These are phyloP conservation scores for Metarhizium sp. DNA, from an alignment of 2,329 filamentous ascomycete genomes.

Conservation along the genomic window DNA sequence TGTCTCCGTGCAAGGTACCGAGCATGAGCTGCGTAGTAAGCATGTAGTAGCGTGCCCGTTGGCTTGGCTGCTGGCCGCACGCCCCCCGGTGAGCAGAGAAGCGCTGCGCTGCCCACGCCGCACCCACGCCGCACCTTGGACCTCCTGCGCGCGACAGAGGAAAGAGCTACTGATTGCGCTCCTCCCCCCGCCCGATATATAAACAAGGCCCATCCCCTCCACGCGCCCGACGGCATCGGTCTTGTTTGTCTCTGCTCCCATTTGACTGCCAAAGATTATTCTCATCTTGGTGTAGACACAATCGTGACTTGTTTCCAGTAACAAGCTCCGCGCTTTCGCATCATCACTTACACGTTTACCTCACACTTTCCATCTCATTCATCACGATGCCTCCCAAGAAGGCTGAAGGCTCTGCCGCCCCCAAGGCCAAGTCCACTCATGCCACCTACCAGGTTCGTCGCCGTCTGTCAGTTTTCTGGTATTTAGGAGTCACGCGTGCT, in stretches of 20 bases:
- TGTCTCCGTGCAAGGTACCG: neutral
- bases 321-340: neutral
- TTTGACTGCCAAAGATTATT: slow-evolving; percentile 6
- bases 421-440: slow-evolving; percentile 44
- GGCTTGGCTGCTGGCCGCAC: neutral
- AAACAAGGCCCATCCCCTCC: slow-evolving; percentile 45
- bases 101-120: neutral
- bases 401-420: slow-evolving; percentile 27
- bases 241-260: slow-evolving; percentile 22
- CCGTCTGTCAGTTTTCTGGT: neutral
- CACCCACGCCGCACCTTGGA: neutral
- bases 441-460: slow-evolving; percentile 49
- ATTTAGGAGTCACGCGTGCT: neutral
- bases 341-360: slow-evolving; percentile 2
- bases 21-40: too few relatives aligned
- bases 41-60: too few relatives aligned
- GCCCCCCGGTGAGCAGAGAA: neutral
- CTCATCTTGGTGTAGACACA: slow-evolving; percentile 14
- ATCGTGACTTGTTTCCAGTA: slow-evolving; percentile 13
- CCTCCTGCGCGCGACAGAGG: slow-evolving; percentile 1
- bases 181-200: slow-evolving; percentile 50
- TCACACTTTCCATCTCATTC: slow-evolving; percentile 13
- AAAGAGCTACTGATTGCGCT: slow-evolving; percentile 42
- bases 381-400: slow-evolving; percentile 53
- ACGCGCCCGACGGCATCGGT: slow-evolving; percentile 39